Evolutionary conservation across 129 eudicot genomes (phyloP), one percentile per base, ranked within the genome.

Genomic region (Chrysanthemum makinoi): DNA sequence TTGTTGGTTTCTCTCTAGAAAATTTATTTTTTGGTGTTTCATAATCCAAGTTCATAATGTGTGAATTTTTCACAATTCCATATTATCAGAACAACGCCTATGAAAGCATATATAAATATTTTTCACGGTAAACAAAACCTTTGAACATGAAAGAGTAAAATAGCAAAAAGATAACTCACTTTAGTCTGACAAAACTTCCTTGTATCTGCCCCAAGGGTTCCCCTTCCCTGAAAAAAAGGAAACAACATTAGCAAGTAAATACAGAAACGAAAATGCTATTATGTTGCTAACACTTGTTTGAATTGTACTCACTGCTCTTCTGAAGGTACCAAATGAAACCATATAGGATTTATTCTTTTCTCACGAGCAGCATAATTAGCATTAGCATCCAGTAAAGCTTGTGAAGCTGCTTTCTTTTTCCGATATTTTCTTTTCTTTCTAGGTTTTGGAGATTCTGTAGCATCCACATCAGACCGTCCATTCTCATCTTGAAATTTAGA

Each of bases 291-390:
- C 50, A 39, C 24, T 20, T 20, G 14, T 55, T 30, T 16, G 16
- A 26, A 20, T n/a, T 60, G 56, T 65, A 75, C 96, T 86, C 80
- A 88, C 97, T 79, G 89, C 66, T 84, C 75, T 68, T 82, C 80
- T 2, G 92, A 80, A 54, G 86, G 93, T 64, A 88, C 86, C 60
- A 90, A 76, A 10, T 93, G 84, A 66, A 89, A 91, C 96, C 97
- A 88, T 70, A 91, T 65, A 24, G 93, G 90, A 82, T 66, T 72
- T 35, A 68, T 76, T 77, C 72, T 81, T 65, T 83, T 81, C 60
- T 81, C 95, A 47, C 69, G 68, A 54, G 70, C 70, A 24, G 69
- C 72, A 77, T 79, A 74, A 72, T 69, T 58, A 76, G 79, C 85
- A 75, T 63, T 59, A 75, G 72, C 83, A 79, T 88, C 91, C 35